Evolutionary conservation across 306 rosid genomes (phyloP).

Genomic region (Neltuma alba): DNA sequence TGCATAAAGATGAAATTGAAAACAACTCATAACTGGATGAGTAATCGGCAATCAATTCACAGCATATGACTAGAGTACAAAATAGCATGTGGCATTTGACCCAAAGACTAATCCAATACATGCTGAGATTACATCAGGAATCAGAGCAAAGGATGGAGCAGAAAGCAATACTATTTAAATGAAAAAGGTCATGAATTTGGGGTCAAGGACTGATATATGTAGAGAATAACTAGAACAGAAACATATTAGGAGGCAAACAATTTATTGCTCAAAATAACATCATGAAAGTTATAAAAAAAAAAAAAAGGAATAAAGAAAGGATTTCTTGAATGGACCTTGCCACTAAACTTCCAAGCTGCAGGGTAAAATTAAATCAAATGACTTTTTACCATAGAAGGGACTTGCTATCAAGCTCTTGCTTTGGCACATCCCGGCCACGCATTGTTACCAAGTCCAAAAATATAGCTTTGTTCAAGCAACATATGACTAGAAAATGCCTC

Average conservation of each 20-base stretch:
- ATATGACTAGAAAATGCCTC: too few relatives aligned
- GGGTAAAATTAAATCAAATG: constrained; percentile 23
- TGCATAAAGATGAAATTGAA: constrained; percentile 31
- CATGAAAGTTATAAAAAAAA: too few relatives aligned
- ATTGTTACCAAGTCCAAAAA: too few relatives aligned
- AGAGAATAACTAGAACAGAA: background rate
- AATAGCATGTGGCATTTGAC: background rate
- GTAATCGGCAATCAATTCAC: background rate
- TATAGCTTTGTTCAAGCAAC: too few relatives aligned
- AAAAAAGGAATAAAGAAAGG: constrained; percentile 6
- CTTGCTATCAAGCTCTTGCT: too few relatives aligned
- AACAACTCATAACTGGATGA: background rate
- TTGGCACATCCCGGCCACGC: too few relatives aligned
- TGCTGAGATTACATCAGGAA: background rate
- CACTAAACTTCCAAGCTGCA: constrained; percentile 5
- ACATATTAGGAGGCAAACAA: background rate
- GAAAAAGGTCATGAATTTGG: background rate
- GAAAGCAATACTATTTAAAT: background rate
- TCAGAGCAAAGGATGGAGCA: background rate
- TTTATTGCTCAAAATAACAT: too few relatives aligned
- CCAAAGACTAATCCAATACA: background rate
- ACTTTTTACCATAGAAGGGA: too few relatives aligned
- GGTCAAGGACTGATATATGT: background rate
- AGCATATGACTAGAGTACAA: background rate
- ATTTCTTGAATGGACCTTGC: background rate